A percentile compares a stretch with the other conserved stretches of the same genome.
Evolutionary conservation across 768 basidiomycete species (phyloP).

Genomic region (Dioszegia aurantiaca): DNA sequence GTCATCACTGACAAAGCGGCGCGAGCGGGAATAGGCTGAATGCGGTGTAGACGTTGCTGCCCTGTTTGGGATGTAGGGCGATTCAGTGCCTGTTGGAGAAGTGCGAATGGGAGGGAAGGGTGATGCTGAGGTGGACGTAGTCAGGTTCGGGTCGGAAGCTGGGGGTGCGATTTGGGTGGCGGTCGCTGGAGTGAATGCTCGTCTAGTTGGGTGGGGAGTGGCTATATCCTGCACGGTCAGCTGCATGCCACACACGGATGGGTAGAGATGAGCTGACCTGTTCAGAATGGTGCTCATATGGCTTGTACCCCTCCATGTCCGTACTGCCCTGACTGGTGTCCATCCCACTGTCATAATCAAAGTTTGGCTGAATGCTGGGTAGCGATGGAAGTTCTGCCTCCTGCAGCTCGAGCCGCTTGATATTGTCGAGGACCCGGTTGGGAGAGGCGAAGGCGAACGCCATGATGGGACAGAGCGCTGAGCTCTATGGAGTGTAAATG

Average conservation of each 20-base stretch:
- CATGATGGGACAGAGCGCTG: too few relatives aligned
- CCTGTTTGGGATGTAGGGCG: conserved; percentile 20
- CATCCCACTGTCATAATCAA: conserved; percentile 36
- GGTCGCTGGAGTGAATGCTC: conserved; percentile 13
- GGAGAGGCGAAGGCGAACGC: conserved; percentile 24
- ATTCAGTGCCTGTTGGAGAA: conserved; percentile 11
- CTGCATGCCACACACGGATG: not conserved
- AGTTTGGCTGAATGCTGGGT: conserved; percentile 43
- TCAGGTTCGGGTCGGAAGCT: conserved; percentile 13
- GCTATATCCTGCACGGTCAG: conserved; percentile 24
- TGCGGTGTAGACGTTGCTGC: conserved; percentile 40
- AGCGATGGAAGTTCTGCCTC: conserved; percentile 45
- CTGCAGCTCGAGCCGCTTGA: conserved; percentile 31
- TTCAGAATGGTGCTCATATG: conserved; percentile 1
- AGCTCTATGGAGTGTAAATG: too few relatives aligned
- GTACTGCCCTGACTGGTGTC: conserved; percentile 7
- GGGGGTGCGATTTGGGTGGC: not conserved
- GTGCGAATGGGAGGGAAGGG: conserved; percentile 33
- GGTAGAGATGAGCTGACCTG: conserved; percentile 7
- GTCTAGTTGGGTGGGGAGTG: conserved; percentile 38
- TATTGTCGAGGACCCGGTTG: conserved; percentile 35
- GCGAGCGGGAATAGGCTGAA: conserved; percentile 20
- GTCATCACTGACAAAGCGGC: conserved; percentile 15
- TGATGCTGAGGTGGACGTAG: conserved; percentile 28
- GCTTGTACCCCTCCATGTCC: not conserved